phyloP scores from a whole-genome alignment of 345 rosid species.

The Raphanus sativus region DNA sequence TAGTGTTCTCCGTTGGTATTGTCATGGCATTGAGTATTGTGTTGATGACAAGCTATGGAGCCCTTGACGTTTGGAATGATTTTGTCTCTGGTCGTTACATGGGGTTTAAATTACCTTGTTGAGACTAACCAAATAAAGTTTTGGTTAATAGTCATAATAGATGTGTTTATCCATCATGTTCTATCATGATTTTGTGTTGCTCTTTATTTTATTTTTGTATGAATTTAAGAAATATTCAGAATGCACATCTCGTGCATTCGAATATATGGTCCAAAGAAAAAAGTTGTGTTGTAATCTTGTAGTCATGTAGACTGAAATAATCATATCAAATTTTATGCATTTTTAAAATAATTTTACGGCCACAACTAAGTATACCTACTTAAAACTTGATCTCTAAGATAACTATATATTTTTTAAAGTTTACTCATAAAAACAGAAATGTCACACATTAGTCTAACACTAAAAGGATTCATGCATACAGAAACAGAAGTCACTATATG shows the following conservation, averaged over 20 bases:
- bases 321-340: background rate
- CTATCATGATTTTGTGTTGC: conserved; percentile 9
- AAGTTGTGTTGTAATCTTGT: background rate
- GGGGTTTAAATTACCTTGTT: conserved; percentile 79
- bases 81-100: conserved; percentile 55
- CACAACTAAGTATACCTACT: background rate
- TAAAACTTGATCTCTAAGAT: background rate
- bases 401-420: background rate
- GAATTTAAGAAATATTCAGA: conserved; percentile 7
- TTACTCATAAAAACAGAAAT: background rate
- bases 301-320: background rate
- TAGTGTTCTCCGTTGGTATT: conserved; percentile 72
- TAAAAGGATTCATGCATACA: background rate
- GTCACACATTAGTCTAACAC: background rate
- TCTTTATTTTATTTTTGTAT: background rate
- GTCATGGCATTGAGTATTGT: conserved; percentile 82
- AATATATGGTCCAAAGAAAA: conserved; percentile 17
- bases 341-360: background rate
- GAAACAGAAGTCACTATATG: background rate
- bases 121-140: conserved; percentile 28
- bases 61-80: conserved; percentile 64
- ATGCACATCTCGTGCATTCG: conserved; percentile 46
- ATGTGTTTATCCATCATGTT: conserved; percentile 20
- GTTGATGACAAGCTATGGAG: conserved; percentile 73
- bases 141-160: conserved; percentile 9